These are phyloP conservation scores for Emmonsiellopsis sp. DNA, from an alignment of 2,329 filamentous ascomycete species.

Conservation along the genomic window DNA sequence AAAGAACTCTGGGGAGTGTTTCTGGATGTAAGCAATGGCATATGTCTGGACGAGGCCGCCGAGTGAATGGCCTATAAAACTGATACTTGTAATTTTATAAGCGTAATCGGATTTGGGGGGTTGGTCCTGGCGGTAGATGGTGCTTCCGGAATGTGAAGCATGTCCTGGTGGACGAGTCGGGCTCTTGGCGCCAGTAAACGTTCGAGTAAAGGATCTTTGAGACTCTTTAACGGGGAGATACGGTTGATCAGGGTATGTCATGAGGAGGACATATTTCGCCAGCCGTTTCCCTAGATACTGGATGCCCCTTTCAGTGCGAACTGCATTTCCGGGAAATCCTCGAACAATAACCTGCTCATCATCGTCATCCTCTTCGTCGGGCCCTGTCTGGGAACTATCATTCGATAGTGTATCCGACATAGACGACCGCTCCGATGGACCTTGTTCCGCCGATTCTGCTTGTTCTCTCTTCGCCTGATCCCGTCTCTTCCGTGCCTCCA, in stretches of 20 bases:
- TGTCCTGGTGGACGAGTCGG: slow-evolving; percentile 19
- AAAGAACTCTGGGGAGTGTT: slow-evolving; percentile 88
- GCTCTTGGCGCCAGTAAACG: slow-evolving; percentile 34
- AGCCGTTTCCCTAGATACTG: slow-evolving; percentile 94
- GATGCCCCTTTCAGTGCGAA: slow-evolving; percentile 86
- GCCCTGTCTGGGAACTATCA: slow-evolving; percentile 4
- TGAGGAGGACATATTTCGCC: slow-evolving; percentile 77
- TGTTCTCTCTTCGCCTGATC: slow-evolving; percentile 27
- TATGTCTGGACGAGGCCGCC: slow-evolving; percentile 88
- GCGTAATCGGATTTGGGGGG: slow-evolving; percentile 35
- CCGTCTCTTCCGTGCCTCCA: slow-evolving; percentile 53
- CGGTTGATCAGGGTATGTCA: slow-evolving; percentile 91
- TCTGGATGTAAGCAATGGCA: slow-evolving; percentile 91
- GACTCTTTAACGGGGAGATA: slow-evolving; percentile 59
- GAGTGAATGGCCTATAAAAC: slow-evolving; percentile 85
- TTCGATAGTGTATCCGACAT: slow-evolving; percentile 4
- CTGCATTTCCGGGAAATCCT: slow-evolving; percentile 82
- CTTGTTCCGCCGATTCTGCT: neutral
- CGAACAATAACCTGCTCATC: slow-evolving; percentile 70
- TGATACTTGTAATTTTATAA: slow-evolving; percentile 88
- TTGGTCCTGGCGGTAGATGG: slow-evolving; percentile 43
- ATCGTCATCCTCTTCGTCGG: slow-evolving; percentile 28
- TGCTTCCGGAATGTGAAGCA: slow-evolving; percentile 41
- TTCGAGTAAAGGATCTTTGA: slow-evolving; percentile 40
- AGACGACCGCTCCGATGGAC: neutral